Conservation (phyloP, 1,139 yeast species). For the Saccharomycopsis crataegensis region DNA sequence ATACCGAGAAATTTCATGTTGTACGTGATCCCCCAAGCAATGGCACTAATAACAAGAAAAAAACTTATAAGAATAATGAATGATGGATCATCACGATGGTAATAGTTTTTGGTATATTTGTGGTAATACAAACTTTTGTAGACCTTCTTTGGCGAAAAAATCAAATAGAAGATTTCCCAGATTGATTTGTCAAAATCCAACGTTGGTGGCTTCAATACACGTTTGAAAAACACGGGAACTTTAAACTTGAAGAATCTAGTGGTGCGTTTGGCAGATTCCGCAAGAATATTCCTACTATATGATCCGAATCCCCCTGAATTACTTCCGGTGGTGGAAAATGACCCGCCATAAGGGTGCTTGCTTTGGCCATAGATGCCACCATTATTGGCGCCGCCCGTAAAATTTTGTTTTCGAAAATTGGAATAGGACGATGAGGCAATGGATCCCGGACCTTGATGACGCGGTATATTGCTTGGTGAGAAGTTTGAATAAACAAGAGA, state of each 20-base stretch:
- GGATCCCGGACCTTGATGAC: constrained; percentile 15
- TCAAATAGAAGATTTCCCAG: constrained; percentile 78
- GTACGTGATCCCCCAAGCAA: constrained; percentile 88
- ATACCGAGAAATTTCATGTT: constrained; percentile 56
- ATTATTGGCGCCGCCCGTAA: constrained; percentile 1
- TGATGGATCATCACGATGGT: constrained; percentile 90
- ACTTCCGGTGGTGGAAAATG: background rate
- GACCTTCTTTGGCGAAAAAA: constrained; percentile 72
- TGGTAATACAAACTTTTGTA: constrained; percentile 78
- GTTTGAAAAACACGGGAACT: constrained; percentile 35
- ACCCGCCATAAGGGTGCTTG: constrained; percentile 3
- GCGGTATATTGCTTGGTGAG: constrained; percentile 7
- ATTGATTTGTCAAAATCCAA: constrained; percentile 87
- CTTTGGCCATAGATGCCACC: background rate
- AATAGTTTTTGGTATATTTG: constrained; percentile 57
- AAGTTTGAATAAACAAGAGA: constrained; percentile 9
- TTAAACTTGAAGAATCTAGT: constrained; percentile 21
- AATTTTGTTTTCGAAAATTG: constrained; percentile 17
- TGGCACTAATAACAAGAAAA: constrained; percentile 62
- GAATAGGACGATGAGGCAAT: constrained; percentile 19
- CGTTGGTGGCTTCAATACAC: constrained; percentile 68
- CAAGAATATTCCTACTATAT: background rate
- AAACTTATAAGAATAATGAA: constrained; percentile 65
- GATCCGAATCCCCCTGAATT: constrained; percentile 1
- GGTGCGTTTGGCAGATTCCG: constrained; percentile 11